These are phyloP conservation scores for Ustilago curta DNA, from an alignment of 1,284 basidiomycete species.

Conservation along the genomic window DNA sequence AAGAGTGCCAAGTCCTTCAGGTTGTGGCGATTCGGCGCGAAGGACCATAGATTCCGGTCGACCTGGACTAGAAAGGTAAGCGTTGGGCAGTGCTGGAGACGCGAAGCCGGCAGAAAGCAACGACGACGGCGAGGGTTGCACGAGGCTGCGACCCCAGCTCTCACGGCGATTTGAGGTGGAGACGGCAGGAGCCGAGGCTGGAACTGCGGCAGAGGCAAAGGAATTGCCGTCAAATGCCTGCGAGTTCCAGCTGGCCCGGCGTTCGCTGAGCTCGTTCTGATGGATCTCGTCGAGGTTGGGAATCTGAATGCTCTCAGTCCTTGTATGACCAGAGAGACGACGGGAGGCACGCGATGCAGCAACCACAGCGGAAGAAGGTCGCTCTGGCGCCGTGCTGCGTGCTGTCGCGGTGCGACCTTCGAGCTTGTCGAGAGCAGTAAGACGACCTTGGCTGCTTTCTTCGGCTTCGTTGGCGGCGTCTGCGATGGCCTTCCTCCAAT, in stretches of 20 bases:
- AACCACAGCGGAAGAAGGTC: slow-evolving; percentile 8
- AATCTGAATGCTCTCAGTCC: slow-evolving; percentile 60
- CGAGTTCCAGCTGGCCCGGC: slow-evolving; percentile 43
- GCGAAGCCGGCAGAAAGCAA: slow-evolving; percentile 25
- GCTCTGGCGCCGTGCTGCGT: slow-evolving; percentile 4
- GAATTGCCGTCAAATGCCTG: slow-evolving; percentile 28
- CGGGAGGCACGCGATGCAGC: slow-evolving; percentile 29
- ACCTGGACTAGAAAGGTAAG: slow-evolving; percentile 37
- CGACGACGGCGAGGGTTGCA: slow-evolving; percentile 24
- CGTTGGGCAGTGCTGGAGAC: slow-evolving; percentile 28
- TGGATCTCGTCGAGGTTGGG: slow-evolving; percentile 63
- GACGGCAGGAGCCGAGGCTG: slow-evolving; percentile 12
- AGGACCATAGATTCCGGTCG: slow-evolving; percentile 48
- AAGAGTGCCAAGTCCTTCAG: slow-evolving; percentile 59
- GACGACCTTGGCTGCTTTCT: slow-evolving; percentile 45
- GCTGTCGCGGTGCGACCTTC: slow-evolving; percentile 45
- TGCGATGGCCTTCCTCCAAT: slow-evolving; percentile 43
- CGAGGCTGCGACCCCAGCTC: slow-evolving; percentile 35
- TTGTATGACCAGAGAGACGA: slow-evolving; percentile 47
- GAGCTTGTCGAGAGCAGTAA: slow-evolving; percentile 64
- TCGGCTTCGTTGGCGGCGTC: slow-evolving; percentile 25
- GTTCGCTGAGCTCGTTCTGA: slow-evolving; percentile 48
- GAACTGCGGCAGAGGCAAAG: slow-evolving; percentile 6
- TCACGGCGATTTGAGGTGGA: slow-evolving; percentile 28
- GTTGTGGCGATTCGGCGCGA: slow-evolving; percentile 40